Evolutionary conservation across 1,284 basidiomycete genomes (phyloP).

Genomic region (Afroboletus lepidellus): DNA sequence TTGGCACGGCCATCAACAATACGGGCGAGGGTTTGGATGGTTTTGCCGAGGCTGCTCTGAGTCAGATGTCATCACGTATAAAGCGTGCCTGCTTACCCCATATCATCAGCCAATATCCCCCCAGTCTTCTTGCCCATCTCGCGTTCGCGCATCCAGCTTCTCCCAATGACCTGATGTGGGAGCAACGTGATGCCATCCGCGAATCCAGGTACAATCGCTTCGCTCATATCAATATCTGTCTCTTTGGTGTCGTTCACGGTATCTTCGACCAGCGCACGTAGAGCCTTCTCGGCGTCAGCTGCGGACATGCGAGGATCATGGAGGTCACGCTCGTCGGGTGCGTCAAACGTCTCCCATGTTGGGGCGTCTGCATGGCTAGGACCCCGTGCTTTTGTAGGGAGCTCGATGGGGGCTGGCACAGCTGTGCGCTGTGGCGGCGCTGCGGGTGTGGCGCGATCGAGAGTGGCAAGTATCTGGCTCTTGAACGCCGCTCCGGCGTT

Average conservation of each 20-base stretch:
- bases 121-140: conserved; percentile 79
- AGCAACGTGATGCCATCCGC: conserved; percentile 66
- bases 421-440: conserved; percentile 14
- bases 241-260: conserved; percentile 41
- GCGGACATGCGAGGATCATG: conserved; percentile 40
- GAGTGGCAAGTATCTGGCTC: conserved; percentile 21
- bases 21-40: conserved; percentile 85
- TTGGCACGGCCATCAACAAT: conserved; percentile 76
- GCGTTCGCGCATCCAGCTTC: conserved; percentile 85
- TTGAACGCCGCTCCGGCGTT: conserved; percentile 5
- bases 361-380: conserved; percentile 6
- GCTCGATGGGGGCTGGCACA: conserved; percentile 31
- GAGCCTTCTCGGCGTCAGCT: conserved; percentile 62
- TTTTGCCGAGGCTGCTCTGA: conserved; percentile 78
- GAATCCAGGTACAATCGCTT: conserved; percentile 74
- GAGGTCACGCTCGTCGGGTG: conserved; percentile 32
- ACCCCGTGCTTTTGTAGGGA: conserved; percentile 22
- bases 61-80: conserved; percentile 1
- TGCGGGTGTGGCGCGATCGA: conserved; percentile 24
- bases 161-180: conserved; percentile 85
- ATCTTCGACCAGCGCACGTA: conserved; percentile 60
- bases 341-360: conserved; percentile 34
- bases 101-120: conserved; percentile 92
- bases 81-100: conserved; percentile 55
- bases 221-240: conserved; percentile 57